These are phyloP conservation scores for Calonectria ilicicola DNA, from an alignment of 2,329 filamentous ascomycete species.

Conservation along the genomic window DNA sequence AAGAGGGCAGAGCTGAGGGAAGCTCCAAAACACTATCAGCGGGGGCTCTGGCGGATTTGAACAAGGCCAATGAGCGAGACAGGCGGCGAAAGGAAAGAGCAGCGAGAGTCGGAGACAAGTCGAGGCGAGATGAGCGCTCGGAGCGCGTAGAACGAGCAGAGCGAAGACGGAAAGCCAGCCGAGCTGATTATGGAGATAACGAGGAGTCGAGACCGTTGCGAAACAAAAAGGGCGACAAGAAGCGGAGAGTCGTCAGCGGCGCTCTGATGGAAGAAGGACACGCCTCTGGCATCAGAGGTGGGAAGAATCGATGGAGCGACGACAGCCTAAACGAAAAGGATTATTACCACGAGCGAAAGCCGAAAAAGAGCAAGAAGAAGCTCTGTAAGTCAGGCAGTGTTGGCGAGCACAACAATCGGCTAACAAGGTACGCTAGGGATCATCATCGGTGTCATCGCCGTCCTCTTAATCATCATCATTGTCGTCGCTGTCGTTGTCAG, in stretches of 20 bases:
- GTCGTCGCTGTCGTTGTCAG: constrained; percentile 74
- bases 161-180: constrained; percentile 45
- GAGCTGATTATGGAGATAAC: constrained; percentile 39
- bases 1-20: constrained; percentile 46
- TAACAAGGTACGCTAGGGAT: constrained; percentile 60
- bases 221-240: constrained; percentile 56
- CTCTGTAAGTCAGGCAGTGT: constrained; percentile 61
- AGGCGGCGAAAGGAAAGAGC: constrained; percentile 57
- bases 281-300: constrained; percentile 57
- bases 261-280: constrained; percentile 76
- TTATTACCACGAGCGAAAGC: constrained; percentile 55
- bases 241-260: constrained; percentile 76
- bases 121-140: constrained; percentile 21
- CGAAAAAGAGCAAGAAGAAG: constrained; percentile 68
- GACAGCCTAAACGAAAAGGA: constrained; percentile 64
- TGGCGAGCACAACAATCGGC: constrained; percentile 1
- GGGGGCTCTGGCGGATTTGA: constrained; percentile 74
- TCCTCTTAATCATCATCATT: constrained; percentile 75
- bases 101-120: constrained; percentile 13
- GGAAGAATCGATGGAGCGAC: constrained; percentile 51
- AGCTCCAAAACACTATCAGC: constrained; percentile 53
- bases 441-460: constrained; percentile 62
- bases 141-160: constrained; percentile 29
- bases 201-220: constrained; percentile 46
- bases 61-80: constrained; percentile 67